Base-by-base conservation (phyloP, 1,139 yeast genomes). In the Candida freyschussii region DNA sequence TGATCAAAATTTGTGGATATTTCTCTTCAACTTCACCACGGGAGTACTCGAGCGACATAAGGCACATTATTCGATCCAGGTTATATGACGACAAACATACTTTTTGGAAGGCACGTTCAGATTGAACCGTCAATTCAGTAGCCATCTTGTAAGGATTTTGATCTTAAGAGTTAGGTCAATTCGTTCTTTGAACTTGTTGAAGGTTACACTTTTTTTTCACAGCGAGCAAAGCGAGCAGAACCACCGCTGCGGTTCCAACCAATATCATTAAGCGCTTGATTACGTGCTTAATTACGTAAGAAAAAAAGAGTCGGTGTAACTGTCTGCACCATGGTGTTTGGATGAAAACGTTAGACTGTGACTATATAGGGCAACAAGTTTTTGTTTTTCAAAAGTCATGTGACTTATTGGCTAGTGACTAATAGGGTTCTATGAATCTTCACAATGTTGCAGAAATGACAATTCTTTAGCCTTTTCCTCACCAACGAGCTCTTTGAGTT, bases 71-170 rank as follows among this genome's bases (percentile, higher is more conserved):
- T n/a, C n/a, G n/a, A n/a, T n/a, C n/a, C n/a, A n/a, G n/a, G n/a
- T n/a, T n/a, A n/a, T n/a, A n/a, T n/a, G n/a, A n/a, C n/a, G n/a
- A n/a, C n/a, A n/a, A n/a, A 72, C 93, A 67, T 77, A 84, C 94
- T 94, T 91, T 93, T 83, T 91, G 98, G 96, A 82, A 91, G 85
- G 98, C 98, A 78, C 95, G 91, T 81, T 93, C 98, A 68, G 96
- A 84, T 83, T 91, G 99, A 76, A 93, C 99, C 71, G 96, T 87
- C 78, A 91, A 87, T 83, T 91, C 99, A 72, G 97, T 84, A 70
- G 97, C 94, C 97, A 91, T 91, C 75, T 75, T 74, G 57, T 40
- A 39, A 37, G 41, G 35, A 21, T 37, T 33, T 32, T 23, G 26
- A 7, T n/a, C 7, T 7, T 21, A 21, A 21, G n/a, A 7, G 13